Conservation (phyloP, 495 filamentous ascomycete genomes). For the Neohortaea acidophila region DNA sequence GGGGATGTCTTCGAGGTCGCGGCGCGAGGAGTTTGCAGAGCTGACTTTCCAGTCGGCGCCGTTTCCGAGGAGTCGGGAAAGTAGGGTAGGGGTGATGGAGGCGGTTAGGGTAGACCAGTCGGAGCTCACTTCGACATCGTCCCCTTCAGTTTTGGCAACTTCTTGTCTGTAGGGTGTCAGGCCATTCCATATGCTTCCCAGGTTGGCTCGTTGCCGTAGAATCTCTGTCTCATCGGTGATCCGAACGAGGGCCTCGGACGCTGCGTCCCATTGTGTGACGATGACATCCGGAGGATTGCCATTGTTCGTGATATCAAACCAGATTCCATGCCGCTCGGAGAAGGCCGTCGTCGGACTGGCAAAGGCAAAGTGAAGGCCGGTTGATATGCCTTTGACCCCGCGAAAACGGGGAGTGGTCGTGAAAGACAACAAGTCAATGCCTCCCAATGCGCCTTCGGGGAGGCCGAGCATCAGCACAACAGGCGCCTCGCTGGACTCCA, state of each 20-base stretch:
- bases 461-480: slow-evolving; percentile 25
- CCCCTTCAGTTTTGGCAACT: slow-evolving; percentile 7
- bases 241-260: slow-evolving; percentile 23
- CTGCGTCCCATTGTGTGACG: slow-evolving; percentile 43
- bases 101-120: slow-evolving; percentile 36
- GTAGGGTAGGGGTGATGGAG: slow-evolving; percentile 32
- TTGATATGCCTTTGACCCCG: slow-evolving; percentile 45
- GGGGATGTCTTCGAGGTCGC: slow-evolving; percentile 31
- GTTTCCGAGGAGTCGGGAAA: slow-evolving; percentile 35
- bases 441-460: slow-evolving; percentile 21
- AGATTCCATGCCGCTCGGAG: slow-evolving; percentile 45
- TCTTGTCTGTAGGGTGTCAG: slow-evolving; percentile 31
- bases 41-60: slow-evolving; percentile 36
- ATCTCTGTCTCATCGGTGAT: slow-evolving; percentile 22
- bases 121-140: slow-evolving; percentile 19
- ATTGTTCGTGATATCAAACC: slow-evolving; percentile 35
- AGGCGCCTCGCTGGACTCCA: slow-evolving; percentile 11
- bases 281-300: slow-evolving; percentile 28
- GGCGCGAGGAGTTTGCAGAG: slow-evolving; percentile 30
- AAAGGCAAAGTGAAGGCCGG: slow-evolving; percentile 45
- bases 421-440: slow-evolving; percentile 31
- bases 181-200: slow-evolving; percentile 32
- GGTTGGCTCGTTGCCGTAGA: slow-evolving; percentile 27
- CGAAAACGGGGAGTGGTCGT: slow-evolving; percentile 33
- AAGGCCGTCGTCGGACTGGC: slow-evolving; percentile 31